phyloP scores from a whole-genome alignment of 306 rosid species.

The Parietaria judaica region DNA sequence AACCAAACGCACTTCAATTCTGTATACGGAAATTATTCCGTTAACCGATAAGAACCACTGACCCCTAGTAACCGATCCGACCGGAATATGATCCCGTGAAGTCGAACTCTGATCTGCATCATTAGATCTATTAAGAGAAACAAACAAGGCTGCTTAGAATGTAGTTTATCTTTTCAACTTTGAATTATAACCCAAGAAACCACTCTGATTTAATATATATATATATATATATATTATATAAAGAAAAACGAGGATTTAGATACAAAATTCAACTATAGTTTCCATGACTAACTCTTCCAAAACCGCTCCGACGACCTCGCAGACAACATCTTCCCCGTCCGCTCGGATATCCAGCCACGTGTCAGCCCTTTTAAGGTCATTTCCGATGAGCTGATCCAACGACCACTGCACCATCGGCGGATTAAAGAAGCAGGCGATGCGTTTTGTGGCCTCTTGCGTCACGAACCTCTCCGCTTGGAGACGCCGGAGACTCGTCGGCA shows the following conservation, averaged over 20 bases:
- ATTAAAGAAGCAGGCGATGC: conserved; percentile 26
- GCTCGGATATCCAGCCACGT: conserved; percentile 43
- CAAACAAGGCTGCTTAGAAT: too few species aligned
- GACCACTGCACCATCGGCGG: conserved; percentile 24
- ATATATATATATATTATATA: too few species aligned
- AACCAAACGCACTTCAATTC: too few species aligned
- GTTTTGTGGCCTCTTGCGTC: conserved; percentile 35
- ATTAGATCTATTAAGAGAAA: too few species aligned
- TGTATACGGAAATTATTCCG: too few species aligned
- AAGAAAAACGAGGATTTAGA: conserved; percentile 5
- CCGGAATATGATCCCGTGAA: too few species aligned
- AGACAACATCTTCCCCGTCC: conserved; percentile 34
- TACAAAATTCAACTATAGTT: conserved; percentile 33
- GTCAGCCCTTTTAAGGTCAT: conserved; percentile 35
- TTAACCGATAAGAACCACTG: too few species aligned
- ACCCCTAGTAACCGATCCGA: too few species aligned
- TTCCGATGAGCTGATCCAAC: conserved; percentile 32
- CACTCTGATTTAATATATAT: too few species aligned
- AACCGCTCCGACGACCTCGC: conserved; percentile 38
- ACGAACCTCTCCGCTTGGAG: conserved; percentile 29
- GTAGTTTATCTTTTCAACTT: too few species aligned
- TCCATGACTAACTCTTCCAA: conserved; percentile 51
- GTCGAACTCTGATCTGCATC: too few species aligned
- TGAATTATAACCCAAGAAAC: too few species aligned
- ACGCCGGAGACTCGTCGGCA: conserved; percentile 19